A percentile compares a stretch with the other conserved stretches of the same genome.
Conservation (phyloP, 2,329 filamentous ascomycete genomes). For the Aspergillus floridensis region DNA sequence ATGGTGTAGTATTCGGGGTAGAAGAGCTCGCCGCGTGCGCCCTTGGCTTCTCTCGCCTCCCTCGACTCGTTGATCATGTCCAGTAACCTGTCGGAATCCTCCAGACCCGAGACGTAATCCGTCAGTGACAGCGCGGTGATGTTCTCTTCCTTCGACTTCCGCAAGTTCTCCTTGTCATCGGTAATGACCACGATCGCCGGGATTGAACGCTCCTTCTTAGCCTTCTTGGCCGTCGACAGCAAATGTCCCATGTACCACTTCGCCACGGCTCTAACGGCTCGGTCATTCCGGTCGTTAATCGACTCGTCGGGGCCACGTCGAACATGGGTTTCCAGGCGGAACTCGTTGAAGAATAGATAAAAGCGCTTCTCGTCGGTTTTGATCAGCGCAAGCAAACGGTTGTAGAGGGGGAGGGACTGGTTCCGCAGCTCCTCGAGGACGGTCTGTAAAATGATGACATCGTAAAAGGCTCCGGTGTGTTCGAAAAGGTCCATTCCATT, state of each 20-base stretch:
- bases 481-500: constrained; percentile 98
- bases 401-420: constrained; percentile 89
- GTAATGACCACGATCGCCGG: constrained; percentile 90
- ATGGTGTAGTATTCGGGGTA: constrained; percentile 88
- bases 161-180: constrained; percentile 83
- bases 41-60: constrained; percentile 63
- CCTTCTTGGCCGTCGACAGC: constrained; percentile 55
- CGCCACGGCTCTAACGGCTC: constrained; percentile 80
- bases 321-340: constrained; percentile 87
- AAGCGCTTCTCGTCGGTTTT: constrained; percentile 97
- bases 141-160: constrained; percentile 71
- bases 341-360: constrained; percentile 99
- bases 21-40: constrained; percentile 67
- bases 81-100: constrained; percentile 78
- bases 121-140: constrained; percentile 66
- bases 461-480: constrained; percentile 84
- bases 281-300: constrained; percentile 95
- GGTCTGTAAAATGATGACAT: constrained; percentile 94
- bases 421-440: constrained; percentile 96
- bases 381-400: constrained; percentile 82
- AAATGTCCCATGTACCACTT: constrained; percentile 90
- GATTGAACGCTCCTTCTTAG: constrained; percentile 53
- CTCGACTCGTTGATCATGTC: constrained; percentile 88
- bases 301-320: constrained; percentile 71
- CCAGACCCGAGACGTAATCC: constrained; percentile 79